Evolutionary conservation across 805 yeast genomes (phyloP), one percentile per base, ranked within the genome.

Genomic region (Phaffomyces thermotolerans): DNA sequence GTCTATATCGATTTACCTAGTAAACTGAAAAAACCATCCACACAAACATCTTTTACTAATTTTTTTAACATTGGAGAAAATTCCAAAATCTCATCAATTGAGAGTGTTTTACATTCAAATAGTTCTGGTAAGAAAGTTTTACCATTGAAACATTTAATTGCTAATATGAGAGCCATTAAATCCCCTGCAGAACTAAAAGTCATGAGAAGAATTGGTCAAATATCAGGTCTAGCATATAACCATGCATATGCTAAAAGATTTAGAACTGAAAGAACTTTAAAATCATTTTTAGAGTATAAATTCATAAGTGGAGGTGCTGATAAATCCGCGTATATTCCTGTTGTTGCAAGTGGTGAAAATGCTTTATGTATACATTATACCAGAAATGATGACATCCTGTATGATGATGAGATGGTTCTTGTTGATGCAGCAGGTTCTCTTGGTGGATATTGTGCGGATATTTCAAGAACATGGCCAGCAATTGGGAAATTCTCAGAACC

Each of bases 391-490:
- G 95, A 87, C 57, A 63, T 84, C 12, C 71, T 93, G 49, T 75
- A 75, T 45, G 73, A 76, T 36, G 88, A 81, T 50, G 97, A 91
- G 49, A 66, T 86, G 71, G 96, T 89, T 8, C 75, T 93, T 25
- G 89, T 93, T 4, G 99, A 93, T 63, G 98, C 98, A 4, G 95
- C 95, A 1, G 99, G 98, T 5, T 75, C 84, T 40, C 62, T 83
- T 36, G 99, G 98, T 34, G 97, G 97, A 1, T 93, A 93, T 63
- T 81, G 95, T 58, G 81, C 97, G 1, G 99, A 93, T 63, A 93
- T 93, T 37, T 90, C 98, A 2, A 74, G 99, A 50, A 84, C 97
- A 0, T 93, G 98, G 97, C 99, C 99, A 6, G 82, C 80, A 39
- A 74, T 75, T 33, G 87, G 95, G 3, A 67, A 65, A 39, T 93